These are phyloP conservation scores for Sphaerobolus stellatus DNA, from an alignment of 1,284 basidiomycete species.

Conservation along the genomic window DNA sequence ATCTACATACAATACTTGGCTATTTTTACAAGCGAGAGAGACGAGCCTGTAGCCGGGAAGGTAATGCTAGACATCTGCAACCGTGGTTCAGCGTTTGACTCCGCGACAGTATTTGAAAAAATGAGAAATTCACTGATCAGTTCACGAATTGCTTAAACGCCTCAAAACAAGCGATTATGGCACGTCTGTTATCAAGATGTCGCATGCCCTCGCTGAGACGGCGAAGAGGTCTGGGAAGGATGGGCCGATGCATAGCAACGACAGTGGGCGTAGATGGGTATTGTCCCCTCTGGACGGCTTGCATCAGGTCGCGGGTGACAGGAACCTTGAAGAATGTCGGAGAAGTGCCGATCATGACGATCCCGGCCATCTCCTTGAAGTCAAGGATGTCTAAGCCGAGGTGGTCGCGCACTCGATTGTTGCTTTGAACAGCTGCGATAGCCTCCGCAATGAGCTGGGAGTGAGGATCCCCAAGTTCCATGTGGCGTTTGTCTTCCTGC, in stretches of 20 bases:
- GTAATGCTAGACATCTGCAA: too few species aligned
- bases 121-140: background rate
- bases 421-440: constrained; percentile 36
- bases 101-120: too few species aligned
- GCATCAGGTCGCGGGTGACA: constrained; percentile 15
- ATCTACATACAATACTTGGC: too few species aligned
- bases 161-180: constrained; percentile 31
- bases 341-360: constrained; percentile 16
- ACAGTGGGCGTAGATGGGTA: constrained; percentile 25
- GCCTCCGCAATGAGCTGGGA: constrained; percentile 38
- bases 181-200: constrained; percentile 29
- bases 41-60: too few species aligned
- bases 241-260: constrained; percentile 22
- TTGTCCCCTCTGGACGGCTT: constrained; percentile 14
- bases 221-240: constrained; percentile 24
- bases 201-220: constrained; percentile 30
- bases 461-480: constrained; percentile 21
- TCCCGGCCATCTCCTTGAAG: constrained; percentile 19
- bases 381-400: constrained; percentile 14
- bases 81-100: too few species aligned
- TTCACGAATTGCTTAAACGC: constrained; percentile 23
- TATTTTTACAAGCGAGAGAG: too few species aligned
- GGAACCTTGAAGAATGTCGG: constrained; percentile 20
- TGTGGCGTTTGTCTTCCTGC: constrained; percentile 30
- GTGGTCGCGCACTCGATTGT: constrained; percentile 23